Evolutionary conservation across 192 early-diverging fungal genomes (phyloP).

Genomic region (Ambispora gerdemannii): DNA sequence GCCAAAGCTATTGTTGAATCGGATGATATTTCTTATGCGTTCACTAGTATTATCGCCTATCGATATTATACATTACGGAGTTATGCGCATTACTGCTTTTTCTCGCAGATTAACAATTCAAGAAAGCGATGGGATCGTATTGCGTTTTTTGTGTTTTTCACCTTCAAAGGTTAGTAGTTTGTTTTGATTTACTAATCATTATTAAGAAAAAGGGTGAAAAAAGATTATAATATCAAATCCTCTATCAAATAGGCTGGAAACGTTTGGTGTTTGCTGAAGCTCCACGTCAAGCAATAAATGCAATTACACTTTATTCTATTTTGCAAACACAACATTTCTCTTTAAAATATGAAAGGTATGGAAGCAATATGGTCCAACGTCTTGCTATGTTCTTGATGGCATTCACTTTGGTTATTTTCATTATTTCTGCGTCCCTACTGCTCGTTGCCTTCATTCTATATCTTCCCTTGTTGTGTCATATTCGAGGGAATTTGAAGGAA

Average conservation of each 20-base stretch:
- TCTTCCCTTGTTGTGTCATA: constrained; percentile 71
- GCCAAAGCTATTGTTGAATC: constrained; percentile 59
- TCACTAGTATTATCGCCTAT: constrained; percentile 69
- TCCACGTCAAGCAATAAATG: constrained; percentile 72
- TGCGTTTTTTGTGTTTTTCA: constrained; percentile 85
- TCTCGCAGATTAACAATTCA: constrained; percentile 64
- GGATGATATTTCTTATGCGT: constrained; percentile 72
- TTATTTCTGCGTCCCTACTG: constrained; percentile 52
- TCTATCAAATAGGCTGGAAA: constrained; percentile 66
- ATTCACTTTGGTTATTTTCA: constrained; percentile 65
- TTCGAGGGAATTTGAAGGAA: constrained; percentile 84
- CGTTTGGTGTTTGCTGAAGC: constrained; percentile 77
- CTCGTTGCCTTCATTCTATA: constrained; percentile 65
- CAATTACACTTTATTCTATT: constrained; percentile 46
- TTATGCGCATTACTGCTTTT: constrained; percentile 82
- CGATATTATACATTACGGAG: constrained; percentile 69
- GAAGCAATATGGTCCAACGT: constrained; percentile 11
- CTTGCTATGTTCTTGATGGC: constrained; percentile 37
- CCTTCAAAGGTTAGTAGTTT: constrained; percentile 70
- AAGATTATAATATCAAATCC: background rate
- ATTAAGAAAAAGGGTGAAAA: background rate
- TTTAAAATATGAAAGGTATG: constrained; percentile 5
- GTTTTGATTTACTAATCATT: no score
- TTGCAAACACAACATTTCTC: constrained; percentile 26
- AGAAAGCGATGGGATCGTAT: constrained; percentile 62